Base-by-base conservation (phyloP, 176 grass and related monocot species). In the Eragrostis nindensis region DNA sequence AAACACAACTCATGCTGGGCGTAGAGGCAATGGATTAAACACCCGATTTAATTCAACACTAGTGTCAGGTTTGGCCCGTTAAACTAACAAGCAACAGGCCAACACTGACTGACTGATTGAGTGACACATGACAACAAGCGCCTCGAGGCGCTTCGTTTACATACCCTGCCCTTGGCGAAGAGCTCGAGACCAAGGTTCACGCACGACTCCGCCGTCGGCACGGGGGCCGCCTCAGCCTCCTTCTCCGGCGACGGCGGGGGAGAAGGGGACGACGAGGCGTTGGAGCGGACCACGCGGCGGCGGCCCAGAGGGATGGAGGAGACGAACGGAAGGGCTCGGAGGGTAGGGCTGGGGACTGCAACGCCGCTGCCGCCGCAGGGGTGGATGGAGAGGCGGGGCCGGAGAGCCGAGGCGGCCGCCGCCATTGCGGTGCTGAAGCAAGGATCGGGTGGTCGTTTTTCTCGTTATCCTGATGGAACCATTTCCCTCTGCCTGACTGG, bases 91-190 rank as follows among this genome's bases (percentile, higher is more conserved):
- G 32, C 32, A 36, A 36, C 32, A 36, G 32, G 32, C 32, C 32
- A 36, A 36, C 4, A 41, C 5, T 19, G 1, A 52, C n/a, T 7
- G 38, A 74, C 18, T n/a, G n/a, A n/a, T n/a, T n/a, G n/a, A n/a
- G n/a, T n/a, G n/a, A 8, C 72, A 29, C 32, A 36, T 7, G 18
- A 71, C 40, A 55, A 45, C 44, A 68, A 3, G 75, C 43, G 65
- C 47, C 49, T 17, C 21, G 74, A 41, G 7, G 54, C 73, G 7
- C 11, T 61, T 61, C 24, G 44, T 62, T 81, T 56, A 15, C 89
- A 77, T 83, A 98, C 95, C 88, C 90, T 94, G 74, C 95, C 85
- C 86, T 91, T 98, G 53, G 95, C 92, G 92, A 98, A 98, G 67
- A 94, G 86, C 68, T 80, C 27, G 41, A 98, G 95, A 25, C 95